Base-by-base conservation (phyloP, 768 basidiomycete genomes). In the Suillus subluteus region DNA sequence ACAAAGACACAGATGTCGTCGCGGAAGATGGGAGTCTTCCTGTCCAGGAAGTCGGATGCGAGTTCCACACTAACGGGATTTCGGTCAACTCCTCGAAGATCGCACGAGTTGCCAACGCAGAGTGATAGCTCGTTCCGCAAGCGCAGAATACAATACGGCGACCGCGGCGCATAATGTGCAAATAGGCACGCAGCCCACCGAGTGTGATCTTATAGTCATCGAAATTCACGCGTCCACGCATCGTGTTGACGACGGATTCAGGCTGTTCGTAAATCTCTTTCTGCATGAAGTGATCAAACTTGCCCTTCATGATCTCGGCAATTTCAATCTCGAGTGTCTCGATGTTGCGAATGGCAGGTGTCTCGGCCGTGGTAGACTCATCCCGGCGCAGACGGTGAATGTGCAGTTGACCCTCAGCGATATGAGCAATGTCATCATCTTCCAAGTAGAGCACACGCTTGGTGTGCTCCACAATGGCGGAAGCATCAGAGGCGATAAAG, bases 291-390 rank as follows among this genome's bases (percentile, higher is more conserved):
- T 97, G 96, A 76, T 95, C 95, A 78, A 99, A 99, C 80, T 96
- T 95, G 76, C 98, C 98, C 86, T 99, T 99, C 98, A 99, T 99
- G 82, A 99, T 99, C 71, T 97, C 98, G n/a, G 97, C 97, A 56
- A 99, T 88, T 80, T 99, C 98, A 70, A 99, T 89, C 81, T 99
- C 98, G 72, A 99, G 89, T 6, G 96, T 98, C 83, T 99, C 98
- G 79, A 99, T 99, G 70, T 88, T 95, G 71, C 98, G 93, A 41
- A 95, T 97, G 8, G 76, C 73, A 40, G 73, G 74, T 32, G 93
- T 75, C 40, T 89, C 88, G 58, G 83, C 78, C 70, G 86, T 86
- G 46, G 86, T 82, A 23, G 89, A 83, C 69, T 94, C 95, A 71
- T 92, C 89, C 76, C 94, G 90, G 71, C 98, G 94, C 66, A 99